These are phyloP conservation scores for Carpinus fangiana DNA, from an alignment of 306 rosid species.

Conservation along the genomic window DNA sequence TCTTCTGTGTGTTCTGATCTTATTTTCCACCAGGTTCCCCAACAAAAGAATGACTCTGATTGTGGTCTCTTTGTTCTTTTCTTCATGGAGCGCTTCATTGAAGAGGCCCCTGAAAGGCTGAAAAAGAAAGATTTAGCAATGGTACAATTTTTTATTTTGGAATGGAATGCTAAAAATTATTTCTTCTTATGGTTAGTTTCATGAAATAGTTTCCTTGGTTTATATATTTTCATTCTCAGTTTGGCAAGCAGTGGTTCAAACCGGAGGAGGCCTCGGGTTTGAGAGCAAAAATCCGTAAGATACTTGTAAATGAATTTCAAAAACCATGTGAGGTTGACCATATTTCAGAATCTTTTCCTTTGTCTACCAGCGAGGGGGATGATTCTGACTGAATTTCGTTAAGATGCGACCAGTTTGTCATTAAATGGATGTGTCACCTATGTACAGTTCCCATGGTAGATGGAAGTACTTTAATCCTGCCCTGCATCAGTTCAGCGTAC, in stretches of 20 bases:
- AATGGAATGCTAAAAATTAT: background rate
- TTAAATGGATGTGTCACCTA: constrained; percentile 19
- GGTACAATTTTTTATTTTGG: constrained; percentile 45
- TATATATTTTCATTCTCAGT: constrained; percentile 46
- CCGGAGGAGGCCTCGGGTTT: constrained; percentile 83
- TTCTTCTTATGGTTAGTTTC: background rate
- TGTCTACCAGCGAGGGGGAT: background rate
- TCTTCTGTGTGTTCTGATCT: background rate
- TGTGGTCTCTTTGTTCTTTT: constrained; percentile 90
- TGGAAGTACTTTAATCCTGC: background rate
- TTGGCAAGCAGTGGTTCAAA: constrained; percentile 83
- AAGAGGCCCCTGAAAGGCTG: constrained; percentile 75
- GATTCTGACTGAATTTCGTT: constrained; percentile 22
- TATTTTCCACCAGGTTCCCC: constrained; percentile 78
- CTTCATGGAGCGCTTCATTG: constrained; percentile 85
- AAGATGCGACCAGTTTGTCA: constrained; percentile 9
- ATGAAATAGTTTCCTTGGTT: constrained; percentile 13
- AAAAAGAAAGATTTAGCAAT: constrained; percentile 63
- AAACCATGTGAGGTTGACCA: constrained; percentile 25
- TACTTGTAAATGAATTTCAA: constrained; percentile 58
- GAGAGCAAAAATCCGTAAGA: constrained; percentile 64
- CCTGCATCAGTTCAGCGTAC: background rate
- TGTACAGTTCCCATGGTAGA: constrained; percentile 28
- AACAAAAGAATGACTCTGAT: constrained; percentile 87
- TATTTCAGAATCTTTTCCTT: constrained; percentile 28